A percentile compares a stretch with the other conserved stretches of the same genome.
Evolutionary conservation across 1,284 basidiomycete species (phyloP).

Genomic region (Mycena sp.): DNA sequence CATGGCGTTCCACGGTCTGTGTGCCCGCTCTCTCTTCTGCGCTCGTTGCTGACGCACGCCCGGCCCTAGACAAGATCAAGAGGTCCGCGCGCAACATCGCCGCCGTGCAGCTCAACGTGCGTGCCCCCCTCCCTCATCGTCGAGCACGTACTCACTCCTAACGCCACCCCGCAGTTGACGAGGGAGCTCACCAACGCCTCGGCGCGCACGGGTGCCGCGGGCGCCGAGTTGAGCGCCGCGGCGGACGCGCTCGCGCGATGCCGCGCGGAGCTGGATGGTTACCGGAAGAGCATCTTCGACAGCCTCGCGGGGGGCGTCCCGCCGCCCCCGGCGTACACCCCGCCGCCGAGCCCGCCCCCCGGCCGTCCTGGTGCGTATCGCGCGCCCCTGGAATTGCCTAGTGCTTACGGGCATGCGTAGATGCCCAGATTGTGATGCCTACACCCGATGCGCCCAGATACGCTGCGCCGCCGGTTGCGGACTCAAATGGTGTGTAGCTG

Average conservation of each 20-base stretch:
- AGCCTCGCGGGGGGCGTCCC: conserved; percentile 32
- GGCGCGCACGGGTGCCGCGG: conserved; percentile 43
- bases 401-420: neutral
- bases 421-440: neutral
- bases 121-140: neutral
- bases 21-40: neutral
- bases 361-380: neutral
- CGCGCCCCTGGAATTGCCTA: neutral
- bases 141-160: neutral
- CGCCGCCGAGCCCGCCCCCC: conserved; percentile 15
- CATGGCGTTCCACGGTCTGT: conserved; percentile 49
- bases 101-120: conserved; percentile 20
- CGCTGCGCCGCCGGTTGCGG: conserved; percentile 4
- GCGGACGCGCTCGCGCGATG: conserved; percentile 42
- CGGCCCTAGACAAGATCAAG: conserved; percentile 49
- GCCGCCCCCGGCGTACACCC: conserved; percentile 1
- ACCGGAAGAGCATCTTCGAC: conserved; percentile 48
- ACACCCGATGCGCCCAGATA: neutral
- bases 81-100: conserved; percentile 40
- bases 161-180: conserved; percentile 40
- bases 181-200: conserved; percentile 42
- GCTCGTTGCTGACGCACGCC: conserved; percentile 16
- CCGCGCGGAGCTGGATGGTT: conserved; percentile 44
- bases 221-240: conserved; percentile 44
- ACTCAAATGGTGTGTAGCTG: too few relatives aligned